Conservation (phyloP, 345 rosid genomes). For the Eucalyptus rudis region DNA sequence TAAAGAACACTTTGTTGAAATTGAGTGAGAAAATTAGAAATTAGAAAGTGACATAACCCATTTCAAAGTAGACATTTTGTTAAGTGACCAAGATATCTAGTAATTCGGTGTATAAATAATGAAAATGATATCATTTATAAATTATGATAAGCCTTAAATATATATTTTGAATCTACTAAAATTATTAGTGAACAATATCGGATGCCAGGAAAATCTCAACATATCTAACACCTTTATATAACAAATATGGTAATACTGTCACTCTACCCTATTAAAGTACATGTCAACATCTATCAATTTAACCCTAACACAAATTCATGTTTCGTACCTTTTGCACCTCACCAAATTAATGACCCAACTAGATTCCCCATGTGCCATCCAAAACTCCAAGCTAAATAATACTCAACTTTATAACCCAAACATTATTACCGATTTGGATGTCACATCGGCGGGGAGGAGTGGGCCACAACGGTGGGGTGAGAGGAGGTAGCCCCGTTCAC, state of each 20-base stretch:
- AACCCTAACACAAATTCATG: background rate
- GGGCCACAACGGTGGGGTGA: background rate
- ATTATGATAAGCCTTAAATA: too few species aligned
- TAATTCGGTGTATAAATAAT: too few species aligned
- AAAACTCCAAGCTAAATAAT: background rate
- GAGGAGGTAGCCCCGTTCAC: background rate
- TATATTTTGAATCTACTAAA: background rate
- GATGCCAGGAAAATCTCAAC: background rate
- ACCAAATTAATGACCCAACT: background rate
- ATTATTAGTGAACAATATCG: too few species aligned
- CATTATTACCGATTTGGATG: background rate
- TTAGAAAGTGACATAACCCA: background rate
- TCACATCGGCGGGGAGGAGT: background rate
- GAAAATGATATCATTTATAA: too few species aligned
- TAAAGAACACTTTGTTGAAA: background rate
- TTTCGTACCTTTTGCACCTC: background rate
- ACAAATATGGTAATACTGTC: background rate
- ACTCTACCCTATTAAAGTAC: background rate
- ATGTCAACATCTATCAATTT: background rate
- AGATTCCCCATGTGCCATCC: background rate
- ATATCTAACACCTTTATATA: too few species aligned
- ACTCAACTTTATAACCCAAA: background rate
- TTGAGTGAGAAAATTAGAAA: background rate
- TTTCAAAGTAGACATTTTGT: background rate
- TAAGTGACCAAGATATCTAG: background rate